A percentile compares a stretch with the other conserved stretches of the same genome.
phyloP scores from a whole-genome alignment of 257 asterid genomes.

The Solanum tarijense region DNA sequence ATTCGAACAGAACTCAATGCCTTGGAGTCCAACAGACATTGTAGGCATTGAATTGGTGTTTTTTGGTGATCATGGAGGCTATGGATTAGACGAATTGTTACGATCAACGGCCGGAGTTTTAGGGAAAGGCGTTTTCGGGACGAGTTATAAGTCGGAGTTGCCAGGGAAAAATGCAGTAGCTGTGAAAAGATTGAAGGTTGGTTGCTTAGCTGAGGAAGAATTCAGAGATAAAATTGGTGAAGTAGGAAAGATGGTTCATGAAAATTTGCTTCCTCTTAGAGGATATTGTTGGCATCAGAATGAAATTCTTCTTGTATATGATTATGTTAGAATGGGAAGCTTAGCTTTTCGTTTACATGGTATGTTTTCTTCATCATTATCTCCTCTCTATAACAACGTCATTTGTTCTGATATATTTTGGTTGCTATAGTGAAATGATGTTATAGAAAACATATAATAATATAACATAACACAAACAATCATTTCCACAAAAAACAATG shows the following conservation, averaged over 20 bases:
- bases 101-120: not conserved
- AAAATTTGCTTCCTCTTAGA: conserved; percentile 10
- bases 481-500: not conserved
- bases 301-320: conserved; percentile 14
- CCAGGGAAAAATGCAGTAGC: not conserved
- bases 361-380: not conserved
- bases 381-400: not conserved
- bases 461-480: not conserved
- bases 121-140: conserved; percentile 14
- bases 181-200: conserved; percentile 13
- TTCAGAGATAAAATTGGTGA: conserved; percentile 7
- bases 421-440: not conserved
- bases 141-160: conserved; percentile 10
- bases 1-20: not conserved
- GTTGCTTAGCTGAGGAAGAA: not conserved
- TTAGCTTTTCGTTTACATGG: conserved; percentile 23
- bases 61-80: conserved; percentile 1
- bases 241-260: conserved; percentile 10
- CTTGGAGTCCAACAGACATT: not conserved
- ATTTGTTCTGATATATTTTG: not conserved
- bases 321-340: conserved; percentile 17
- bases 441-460: not conserved
- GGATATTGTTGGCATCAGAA: conserved; percentile 2
- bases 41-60: conserved; percentile 1
- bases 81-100: conserved; percentile 11